Evolutionary conservation across 345 rosid genomes (phyloP), one percentile per base, ranked within the genome.

Genomic region (Erysimum cheiranthoides): DNA sequence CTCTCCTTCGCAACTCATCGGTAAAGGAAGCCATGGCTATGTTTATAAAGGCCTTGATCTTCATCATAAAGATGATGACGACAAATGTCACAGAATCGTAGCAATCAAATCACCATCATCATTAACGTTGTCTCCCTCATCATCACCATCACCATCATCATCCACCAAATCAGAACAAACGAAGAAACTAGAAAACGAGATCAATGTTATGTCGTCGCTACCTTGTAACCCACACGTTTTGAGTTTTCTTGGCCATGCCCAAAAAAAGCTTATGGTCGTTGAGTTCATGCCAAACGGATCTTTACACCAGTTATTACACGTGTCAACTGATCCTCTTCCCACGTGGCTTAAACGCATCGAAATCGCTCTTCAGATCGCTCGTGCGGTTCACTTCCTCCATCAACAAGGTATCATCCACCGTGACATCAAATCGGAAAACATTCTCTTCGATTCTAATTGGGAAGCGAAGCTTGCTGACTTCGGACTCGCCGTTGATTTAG

Each of bases 1-100:
- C 85, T 88, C 89, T 49, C 82, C 83, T 0, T 81, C 89, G 0
- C 80, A 58, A 1, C 86, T 92, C 60, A 51, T 92, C 4, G 97
- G 97, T 8, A 89, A 81, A 84, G 96, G 97, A 34, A 92, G 97
- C 79, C 97, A 92, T 49, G 96, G 96, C 27, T 81, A 83, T 2
- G 81, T 92, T 18, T 88, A 84, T 45, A 71, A 76, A 77, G 93
- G 73, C 2, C 32, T 61, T n/a, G n/a, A n/a, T 51, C 81, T 88
- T 47, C 49, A 60, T 13, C 36, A 2, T 5, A 4, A 39, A 5
- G 31, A 61, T 11, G 59, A 81, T 21, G 66, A 71, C 49, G 8
- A 56, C 18, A 25, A 54, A 54, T 34, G 3, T 3, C 27, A 61
- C 12, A 51, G 12, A 42, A 4, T 54, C 68, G 85, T 89, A 2